Evolutionary conservation across 495 filamentous ascomycete species (phyloP).

Genomic region (Tricharina praecox): DNA sequence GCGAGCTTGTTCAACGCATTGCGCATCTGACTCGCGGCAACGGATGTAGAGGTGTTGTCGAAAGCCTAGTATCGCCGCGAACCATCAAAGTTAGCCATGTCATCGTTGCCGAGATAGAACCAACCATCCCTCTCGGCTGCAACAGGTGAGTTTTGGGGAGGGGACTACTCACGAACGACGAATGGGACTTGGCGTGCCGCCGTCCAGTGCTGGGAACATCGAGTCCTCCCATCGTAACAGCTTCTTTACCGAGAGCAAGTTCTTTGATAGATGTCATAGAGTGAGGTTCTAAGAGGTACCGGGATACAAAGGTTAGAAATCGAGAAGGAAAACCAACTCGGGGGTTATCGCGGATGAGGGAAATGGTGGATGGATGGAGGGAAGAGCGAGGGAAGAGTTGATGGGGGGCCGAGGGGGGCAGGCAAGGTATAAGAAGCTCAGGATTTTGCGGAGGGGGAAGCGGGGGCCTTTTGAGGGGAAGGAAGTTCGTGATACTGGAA

Average conservation of each 20-base stretch:
- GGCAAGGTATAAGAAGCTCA: not conserved
- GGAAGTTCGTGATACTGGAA: not conserved
- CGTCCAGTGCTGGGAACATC: slow-evolving; percentile 11
- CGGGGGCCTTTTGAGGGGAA: not conserved
- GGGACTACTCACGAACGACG: slow-evolving; percentile 25
- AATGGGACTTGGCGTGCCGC: slow-evolving; percentile 25
- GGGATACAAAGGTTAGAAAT: not conserved
- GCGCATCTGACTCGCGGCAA: slow-evolving; percentile 96
- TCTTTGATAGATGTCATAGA: slow-evolving; percentile 5
- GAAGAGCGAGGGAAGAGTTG: not conserved
- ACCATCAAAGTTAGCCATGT: slow-evolving; percentile 8
- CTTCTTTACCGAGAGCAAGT: slow-evolving; percentile 2
- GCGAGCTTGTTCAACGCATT: slow-evolving; percentile 86
- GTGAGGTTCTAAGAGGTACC: not conserved
- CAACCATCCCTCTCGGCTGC: not conserved
- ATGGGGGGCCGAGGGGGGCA: not conserved
- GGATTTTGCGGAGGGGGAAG: not conserved
- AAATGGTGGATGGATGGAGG: not conserved
- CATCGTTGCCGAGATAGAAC: too few species aligned
- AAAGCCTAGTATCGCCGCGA: slow-evolving; percentile 50
- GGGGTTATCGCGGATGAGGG: not conserved
- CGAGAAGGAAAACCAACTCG: not conserved
- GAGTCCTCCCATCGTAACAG: slow-evolving; percentile 10
- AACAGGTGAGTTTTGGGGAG: not conserved
- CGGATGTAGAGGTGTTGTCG: slow-evolving; percentile 95